Evolutionary conservation across 176 grass and related monocot species (phyloP).

Genomic region (Areca catechu): DNA sequence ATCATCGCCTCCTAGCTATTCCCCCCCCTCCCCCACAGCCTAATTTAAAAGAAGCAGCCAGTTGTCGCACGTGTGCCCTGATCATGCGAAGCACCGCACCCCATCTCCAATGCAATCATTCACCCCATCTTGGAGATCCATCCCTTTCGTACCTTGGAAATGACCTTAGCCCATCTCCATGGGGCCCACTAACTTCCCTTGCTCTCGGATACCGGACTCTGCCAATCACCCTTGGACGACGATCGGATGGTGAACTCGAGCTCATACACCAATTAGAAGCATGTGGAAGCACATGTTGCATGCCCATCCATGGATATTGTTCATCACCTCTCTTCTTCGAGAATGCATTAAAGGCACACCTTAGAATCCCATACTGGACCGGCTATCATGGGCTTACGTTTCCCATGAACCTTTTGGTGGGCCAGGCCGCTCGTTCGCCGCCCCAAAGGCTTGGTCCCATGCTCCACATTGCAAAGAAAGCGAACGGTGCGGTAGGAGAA

Average conservation of each 20-base stretch:
- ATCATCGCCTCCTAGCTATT: neutral
- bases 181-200: neutral
- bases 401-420: slow-evolving; percentile 30
- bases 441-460: slow-evolving; percentile 16
- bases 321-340: neutral
- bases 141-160: neutral
- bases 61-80: slow-evolving; percentile 19
- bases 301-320: neutral
- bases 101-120: neutral
- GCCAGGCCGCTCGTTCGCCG: slow-evolving; percentile 64
- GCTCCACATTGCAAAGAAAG: slow-evolving; percentile 34
- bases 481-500: neutral
- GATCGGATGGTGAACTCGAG: no score
- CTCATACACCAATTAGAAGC: no score
- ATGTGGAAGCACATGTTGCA: no score
- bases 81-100: slow-evolving; percentile 19
- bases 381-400: slow-evolving; percentile 20
- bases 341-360: neutral
- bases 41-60: neutral
- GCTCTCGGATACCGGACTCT: no score
- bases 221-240: no score
- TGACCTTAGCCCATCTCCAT: neutral
- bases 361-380: neutral
- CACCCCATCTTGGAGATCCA: neutral
- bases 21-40: neutral